Evolutionary conservation across 495 filamentous ascomycete species (phyloP).

Genomic region (Pyronema omphalodes): DNA sequence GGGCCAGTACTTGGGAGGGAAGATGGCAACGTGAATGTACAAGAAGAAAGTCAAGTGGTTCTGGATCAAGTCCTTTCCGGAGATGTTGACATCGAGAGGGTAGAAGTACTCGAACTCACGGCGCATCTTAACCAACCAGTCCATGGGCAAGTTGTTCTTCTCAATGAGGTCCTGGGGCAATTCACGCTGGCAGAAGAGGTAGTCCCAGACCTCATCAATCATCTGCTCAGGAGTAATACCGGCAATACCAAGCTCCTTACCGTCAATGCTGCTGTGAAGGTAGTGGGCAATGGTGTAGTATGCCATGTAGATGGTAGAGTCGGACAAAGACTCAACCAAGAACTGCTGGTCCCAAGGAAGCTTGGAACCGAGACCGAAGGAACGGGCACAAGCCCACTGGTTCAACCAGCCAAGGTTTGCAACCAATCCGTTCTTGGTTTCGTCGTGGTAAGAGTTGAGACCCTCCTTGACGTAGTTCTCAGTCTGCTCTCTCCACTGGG

Average conservation of each 20-base stretch:
- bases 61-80: conserved; percentile 71
- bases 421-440: conserved; percentile 69
- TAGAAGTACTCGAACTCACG: conserved; percentile 96
- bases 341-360: conserved; percentile 88
- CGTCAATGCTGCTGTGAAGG: conserved; percentile 62
- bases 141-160: conserved; percentile 49
- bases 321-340: conserved; percentile 79
- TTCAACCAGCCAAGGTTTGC: conserved; percentile 76
- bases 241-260: conserved; percentile 46
- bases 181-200: conserved; percentile 50
- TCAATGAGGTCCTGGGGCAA: conserved; percentile 42
- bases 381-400: conserved; percentile 86
- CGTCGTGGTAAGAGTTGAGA: conserved; percentile 58
- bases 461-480: conserved; percentile 50
- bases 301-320: conserved; percentile 87
- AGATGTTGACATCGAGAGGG: conserved; percentile 68
- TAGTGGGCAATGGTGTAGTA: conserved; percentile 91
- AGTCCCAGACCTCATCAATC: conserved; percentile 94
- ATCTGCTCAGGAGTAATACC: conserved; percentile 64
- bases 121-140: conserved; percentile 55
- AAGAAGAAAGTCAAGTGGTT: conserved; percentile 94
- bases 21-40: conserved; percentile 84
- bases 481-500: conserved; percentile 57
- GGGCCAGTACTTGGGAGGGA: conserved; percentile 74
- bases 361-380: conserved; percentile 82